Evolutionary conservation across 163 green algal species (phyloP), one percentile per base, ranked within the genome.

Genomic region (Chlamydomonas reinhardtii): DNA sequence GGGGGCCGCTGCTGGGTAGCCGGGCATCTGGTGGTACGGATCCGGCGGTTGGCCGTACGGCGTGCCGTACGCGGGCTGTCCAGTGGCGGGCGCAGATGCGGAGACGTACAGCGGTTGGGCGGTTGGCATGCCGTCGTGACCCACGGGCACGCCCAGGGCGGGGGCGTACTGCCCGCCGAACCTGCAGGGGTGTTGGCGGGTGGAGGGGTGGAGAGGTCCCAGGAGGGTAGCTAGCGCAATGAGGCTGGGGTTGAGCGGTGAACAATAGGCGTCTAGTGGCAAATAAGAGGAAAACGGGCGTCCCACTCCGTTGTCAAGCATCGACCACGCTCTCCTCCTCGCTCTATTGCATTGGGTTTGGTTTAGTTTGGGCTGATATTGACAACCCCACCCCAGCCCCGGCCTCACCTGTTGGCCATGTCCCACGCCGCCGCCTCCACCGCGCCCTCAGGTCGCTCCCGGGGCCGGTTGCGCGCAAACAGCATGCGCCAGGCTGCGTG

Each of bases 401-500:
- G 2, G 27, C 0, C 69, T 14, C 68, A 78, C 79, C 79, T 72
- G 69, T 85, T 85, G 31, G 79, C 79, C 52, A 85, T 70, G 79
- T 85, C 79, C 79, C 79, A 85, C 3, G 79, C 79, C 54, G 77
- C 77, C 12, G 68, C 79, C 48, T n/a, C 61, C 43, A 85, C 59
- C 32, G 77, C 48, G n/a, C 79, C 79, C 15, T 27, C 16, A 11
- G 79, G 79, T 22, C 79, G 52, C 32, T 27, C 14, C 16, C 31
- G 71, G 22, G 79, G 79, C 27, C 37, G 61, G 54, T 39, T 22
- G 15, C 54, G 52, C 48, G 66, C 66, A 68, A 70, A 85, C 52
- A 85, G 79, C 79, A 85, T 71, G 66, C 79, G 64, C 79, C 79
- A 85, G 32, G 52, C 79, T 32, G 39, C 62, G 68, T 64, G n/a